A percentile compares a stretch with the other conserved stretches of the same genome.
These are phyloP conservation scores for Harrya chromipes DNA, from an alignment of 768 basidiomycete genomes.

Conservation along the genomic window DNA sequence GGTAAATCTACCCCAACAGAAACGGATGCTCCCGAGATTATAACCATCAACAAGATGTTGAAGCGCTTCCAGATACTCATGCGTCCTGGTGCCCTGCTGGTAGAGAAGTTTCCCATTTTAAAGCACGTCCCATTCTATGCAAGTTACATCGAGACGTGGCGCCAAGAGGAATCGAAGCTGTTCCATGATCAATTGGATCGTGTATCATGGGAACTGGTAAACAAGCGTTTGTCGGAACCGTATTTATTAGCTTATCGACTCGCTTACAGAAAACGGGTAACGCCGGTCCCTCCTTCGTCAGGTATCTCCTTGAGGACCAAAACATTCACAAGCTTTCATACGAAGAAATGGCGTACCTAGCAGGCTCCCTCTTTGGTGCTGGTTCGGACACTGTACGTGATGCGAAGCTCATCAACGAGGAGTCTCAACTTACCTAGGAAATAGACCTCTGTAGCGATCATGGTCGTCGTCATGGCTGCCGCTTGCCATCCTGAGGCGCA, in stretches of 20 bases:
- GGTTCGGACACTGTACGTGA: slow-evolving; percentile 55
- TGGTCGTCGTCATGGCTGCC: slow-evolving; percentile 54
- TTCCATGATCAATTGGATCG: slow-evolving; percentile 53
- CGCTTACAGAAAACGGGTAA: slow-evolving; percentile 19
- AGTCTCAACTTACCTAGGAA: neutral
- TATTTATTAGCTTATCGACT: neutral
- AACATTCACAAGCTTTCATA: slow-evolving; percentile 50
- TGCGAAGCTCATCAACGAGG: neutral
- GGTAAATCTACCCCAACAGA: slow-evolving; percentile 33
- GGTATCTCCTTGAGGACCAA: slow-evolving; percentile 57
- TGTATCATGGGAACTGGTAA: slow-evolving; percentile 46
- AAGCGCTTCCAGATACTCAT: slow-evolving; percentile 35
- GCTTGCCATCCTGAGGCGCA: slow-evolving; percentile 56
- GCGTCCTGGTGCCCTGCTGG: slow-evolving; percentile 33
- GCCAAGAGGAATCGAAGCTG: slow-evolving; percentile 51
- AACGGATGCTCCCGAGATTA: slow-evolving; percentile 30
- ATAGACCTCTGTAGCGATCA: slow-evolving; percentile 55
- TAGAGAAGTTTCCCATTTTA: slow-evolving; percentile 37
- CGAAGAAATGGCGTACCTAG: slow-evolving; percentile 59
- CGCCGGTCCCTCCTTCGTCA: slow-evolving; percentile 46
- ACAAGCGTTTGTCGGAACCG: neutral
- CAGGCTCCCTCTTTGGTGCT: slow-evolving; percentile 64
- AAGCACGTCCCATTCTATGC: slow-evolving; percentile 59
- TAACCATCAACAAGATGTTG: slow-evolving; percentile 33
- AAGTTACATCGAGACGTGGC: slow-evolving; percentile 51